Evolutionary conservation across 306 rosid species (phyloP).

Genomic region (Cucurbita ficifolia): DNA sequence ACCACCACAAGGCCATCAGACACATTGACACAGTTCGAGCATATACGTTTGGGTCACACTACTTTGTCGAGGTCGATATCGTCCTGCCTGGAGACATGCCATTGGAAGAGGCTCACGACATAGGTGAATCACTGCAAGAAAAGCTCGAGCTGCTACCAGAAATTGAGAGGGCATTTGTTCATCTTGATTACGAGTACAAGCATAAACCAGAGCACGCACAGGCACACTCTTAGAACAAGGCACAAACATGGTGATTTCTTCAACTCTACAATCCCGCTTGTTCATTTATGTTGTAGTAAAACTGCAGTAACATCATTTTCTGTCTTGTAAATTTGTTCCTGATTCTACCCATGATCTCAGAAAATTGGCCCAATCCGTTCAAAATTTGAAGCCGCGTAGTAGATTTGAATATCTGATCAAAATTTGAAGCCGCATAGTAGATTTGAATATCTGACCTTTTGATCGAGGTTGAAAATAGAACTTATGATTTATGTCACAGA

Average conservation of each 20-base stretch:
- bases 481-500: too few species aligned
- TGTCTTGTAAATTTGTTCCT: background rate
- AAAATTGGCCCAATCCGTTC: too few species aligned
- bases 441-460: too few species aligned
- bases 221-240: constrained; percentile 27
- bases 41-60: constrained; percentile 92
- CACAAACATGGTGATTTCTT: background rate
- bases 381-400: too few species aligned
- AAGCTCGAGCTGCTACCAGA: constrained; percentile 81
- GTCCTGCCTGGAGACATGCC: constrained; percentile 82
- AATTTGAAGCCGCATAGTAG: too few species aligned
- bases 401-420: too few species aligned
- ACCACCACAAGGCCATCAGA: constrained; percentile 71
- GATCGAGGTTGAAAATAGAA: too few species aligned
- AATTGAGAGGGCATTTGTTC: constrained; percentile 91
- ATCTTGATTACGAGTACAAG: constrained; percentile 80
- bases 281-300: background rate
- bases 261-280: background rate
- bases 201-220: constrained; percentile 97
- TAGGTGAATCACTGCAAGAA: constrained; percentile 78
- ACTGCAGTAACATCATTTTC: background rate
- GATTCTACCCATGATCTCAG: background rate
- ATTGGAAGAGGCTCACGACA: constrained; percentile 82
- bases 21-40: constrained; percentile 90
- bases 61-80: constrained; percentile 90